phyloP scores from a whole-genome alignment of 345 rosid species.

The Erucastrum elatum region DNA sequence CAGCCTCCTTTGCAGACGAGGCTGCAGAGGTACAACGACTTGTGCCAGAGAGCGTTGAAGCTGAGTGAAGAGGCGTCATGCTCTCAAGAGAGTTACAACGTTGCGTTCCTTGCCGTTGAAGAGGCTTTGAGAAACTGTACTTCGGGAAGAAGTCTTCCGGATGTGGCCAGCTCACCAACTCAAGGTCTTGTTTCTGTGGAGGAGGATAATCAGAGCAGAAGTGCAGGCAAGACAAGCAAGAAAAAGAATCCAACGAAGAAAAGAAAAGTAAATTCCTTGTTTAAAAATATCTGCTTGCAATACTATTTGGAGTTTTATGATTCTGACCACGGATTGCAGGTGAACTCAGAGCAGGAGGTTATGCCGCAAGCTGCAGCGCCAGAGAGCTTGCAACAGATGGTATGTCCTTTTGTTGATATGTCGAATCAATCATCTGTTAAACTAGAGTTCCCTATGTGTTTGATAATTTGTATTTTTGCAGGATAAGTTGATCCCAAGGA shows the following conservation, averaged over 20 bases:
- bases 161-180: constrained; percentile 47
- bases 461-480: constrained; percentile 28
- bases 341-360: constrained; percentile 59
- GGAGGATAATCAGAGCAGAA: constrained; percentile 56
- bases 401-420: constrained; percentile 34
- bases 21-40: constrained; percentile 55
- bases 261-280: constrained; percentile 52
- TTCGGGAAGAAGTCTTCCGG: constrained; percentile 52
- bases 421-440: constrained; percentile 7
- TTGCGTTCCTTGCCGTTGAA: constrained; percentile 59
- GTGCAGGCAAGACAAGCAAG: constrained; percentile 41
- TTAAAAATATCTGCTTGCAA: neutral
- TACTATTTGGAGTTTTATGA: constrained; percentile 7
- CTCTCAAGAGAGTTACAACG: constrained; percentile 61
- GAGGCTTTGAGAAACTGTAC: constrained; percentile 61
- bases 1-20: constrained; percentile 48
- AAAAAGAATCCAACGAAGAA: constrained; percentile 65
- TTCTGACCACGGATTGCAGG: constrained; percentile 39
- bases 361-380: constrained; percentile 48
- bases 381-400: constrained; percentile 71
- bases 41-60: constrained; percentile 53
- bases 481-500: constrained; percentile 54
- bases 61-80: constrained; percentile 64
- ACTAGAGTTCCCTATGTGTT: neutral
- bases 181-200: constrained; percentile 58